Percentiles rank a stretch among this genome's conserved stretches.
phyloP scores from a whole-genome alignment of 345 rosid genomes.

The Hibiscus trionum region DNA sequence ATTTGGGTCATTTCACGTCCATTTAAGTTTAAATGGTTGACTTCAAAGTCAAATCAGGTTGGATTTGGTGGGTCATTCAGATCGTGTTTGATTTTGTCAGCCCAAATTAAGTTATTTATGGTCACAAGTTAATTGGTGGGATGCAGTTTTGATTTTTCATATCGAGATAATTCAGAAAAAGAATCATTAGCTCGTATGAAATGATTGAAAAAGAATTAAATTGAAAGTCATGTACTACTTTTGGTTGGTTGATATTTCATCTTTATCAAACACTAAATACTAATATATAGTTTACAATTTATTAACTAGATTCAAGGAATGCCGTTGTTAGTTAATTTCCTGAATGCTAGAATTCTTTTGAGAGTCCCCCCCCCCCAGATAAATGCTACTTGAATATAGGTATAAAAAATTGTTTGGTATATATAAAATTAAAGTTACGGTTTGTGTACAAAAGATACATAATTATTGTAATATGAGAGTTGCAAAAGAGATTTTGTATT shows the following conservation, averaged over 20 bases:
- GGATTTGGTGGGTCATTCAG: not conserved
- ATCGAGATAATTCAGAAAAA: not conserved
- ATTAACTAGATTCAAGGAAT: not conserved
- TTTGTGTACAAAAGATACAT: not conserved
- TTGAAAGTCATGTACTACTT: not conserved
- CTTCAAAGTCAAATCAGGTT: not conserved
- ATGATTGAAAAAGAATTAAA: not conserved
- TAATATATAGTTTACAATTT: not conserved
- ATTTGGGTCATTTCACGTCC: not conserved
- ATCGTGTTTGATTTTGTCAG: not conserved
- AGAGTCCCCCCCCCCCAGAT: not conserved
- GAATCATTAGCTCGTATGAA: not conserved
- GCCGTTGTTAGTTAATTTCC: not conserved
- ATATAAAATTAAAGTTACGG: not conserved
- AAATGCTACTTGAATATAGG: not conserved
- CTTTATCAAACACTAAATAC: not conserved
- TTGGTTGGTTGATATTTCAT: not conserved
- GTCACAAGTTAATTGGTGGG: not conserved
- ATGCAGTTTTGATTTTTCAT: not conserved
- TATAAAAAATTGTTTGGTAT: not conserved
- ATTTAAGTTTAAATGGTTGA: not conserved
- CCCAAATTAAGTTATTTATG: not conserved
- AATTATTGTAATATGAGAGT: not conserved
- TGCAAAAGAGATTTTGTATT: not conserved
- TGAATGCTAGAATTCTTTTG: not conserved